These are phyloP conservation scores for Piper longum DNA, from an alignment of 164 flowering plant species.

Conservation along the genomic window DNA sequence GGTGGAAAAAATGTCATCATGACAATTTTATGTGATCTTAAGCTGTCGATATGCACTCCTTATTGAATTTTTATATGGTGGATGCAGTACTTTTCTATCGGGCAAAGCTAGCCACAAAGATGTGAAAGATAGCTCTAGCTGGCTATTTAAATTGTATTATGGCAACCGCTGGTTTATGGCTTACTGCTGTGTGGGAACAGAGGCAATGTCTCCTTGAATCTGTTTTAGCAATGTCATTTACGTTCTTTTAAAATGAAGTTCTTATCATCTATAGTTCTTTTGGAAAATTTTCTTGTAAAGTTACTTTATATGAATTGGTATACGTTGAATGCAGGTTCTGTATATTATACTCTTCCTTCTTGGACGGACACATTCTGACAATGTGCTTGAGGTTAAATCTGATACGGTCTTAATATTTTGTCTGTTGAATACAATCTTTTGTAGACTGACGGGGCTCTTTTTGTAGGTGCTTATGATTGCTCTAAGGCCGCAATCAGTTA, in stretches of 20 bases:
- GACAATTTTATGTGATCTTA: not conserved
- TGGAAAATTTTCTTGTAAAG: too few species aligned
- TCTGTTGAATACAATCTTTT: not conserved
- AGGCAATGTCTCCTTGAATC: constrained; percentile 32
- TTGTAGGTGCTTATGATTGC: constrained; percentile 25
- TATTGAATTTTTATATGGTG: constrained; percentile 1
- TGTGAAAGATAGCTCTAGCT: constrained; percentile 81
- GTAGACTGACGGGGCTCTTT: constrained; percentile 1
- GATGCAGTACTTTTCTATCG: constrained; percentile 63
- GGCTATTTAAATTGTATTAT: constrained; percentile 80
- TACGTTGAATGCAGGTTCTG: constrained; percentile 46
- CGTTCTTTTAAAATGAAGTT: not conserved
- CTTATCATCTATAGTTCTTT: too few species aligned
- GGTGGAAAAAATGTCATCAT: too few species aligned
- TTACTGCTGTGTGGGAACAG: constrained; percentile 85
- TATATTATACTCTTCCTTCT: constrained; percentile 67
- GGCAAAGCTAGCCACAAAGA: constrained; percentile 95
- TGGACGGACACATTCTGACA: constrained; percentile 35
- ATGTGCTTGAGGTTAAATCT: constrained; percentile 35
- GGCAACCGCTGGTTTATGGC: constrained; percentile 83
- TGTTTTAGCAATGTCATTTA: not conserved
- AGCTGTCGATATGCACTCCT: not conserved
- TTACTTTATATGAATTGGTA: not conserved
- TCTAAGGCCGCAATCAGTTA: constrained; percentile 14
- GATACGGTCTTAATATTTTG: not conserved